Evolutionary conservation across 345 rosid genomes (phyloP).

Genomic region (Eucalyptus polyanthemos): DNA sequence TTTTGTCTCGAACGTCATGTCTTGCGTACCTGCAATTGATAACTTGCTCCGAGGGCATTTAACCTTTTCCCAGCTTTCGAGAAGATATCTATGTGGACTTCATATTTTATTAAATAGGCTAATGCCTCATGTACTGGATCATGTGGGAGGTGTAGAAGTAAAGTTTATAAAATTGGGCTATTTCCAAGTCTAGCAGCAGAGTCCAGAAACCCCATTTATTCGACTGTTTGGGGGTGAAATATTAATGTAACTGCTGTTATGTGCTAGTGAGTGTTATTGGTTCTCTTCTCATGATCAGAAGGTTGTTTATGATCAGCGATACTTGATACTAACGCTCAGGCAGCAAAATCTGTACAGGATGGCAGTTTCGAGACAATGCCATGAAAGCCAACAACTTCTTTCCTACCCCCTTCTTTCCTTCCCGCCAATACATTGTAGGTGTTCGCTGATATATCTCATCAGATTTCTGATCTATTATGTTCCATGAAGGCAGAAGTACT

Average conservation of each 20-base stretch:
- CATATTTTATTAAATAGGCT: not conserved
- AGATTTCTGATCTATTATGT: not conserved
- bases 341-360: not conserved
- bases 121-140: not conserved
- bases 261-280: not conserved
- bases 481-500: slow-evolving; percentile 70
- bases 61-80: not conserved
- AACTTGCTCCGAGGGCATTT: not conserved
- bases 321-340: not conserved
- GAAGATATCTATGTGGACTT: no score
- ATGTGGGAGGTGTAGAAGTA: not conserved
- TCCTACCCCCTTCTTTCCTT: not conserved
- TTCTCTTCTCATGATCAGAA: not conserved
- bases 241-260: not conserved
- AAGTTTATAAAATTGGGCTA: not conserved
- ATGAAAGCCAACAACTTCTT: not conserved
- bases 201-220: not conserved
- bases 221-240: not conserved
- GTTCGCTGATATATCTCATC: not conserved
- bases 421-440: not conserved
- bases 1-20: not conserved
- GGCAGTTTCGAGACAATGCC: not conserved
- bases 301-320: not conserved
- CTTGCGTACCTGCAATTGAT: not conserved
- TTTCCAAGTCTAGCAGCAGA: not conserved